Evolutionary conservation across 768 basidiomycete genomes (phyloP).

Genomic region (Serendipita sp.): DNA sequence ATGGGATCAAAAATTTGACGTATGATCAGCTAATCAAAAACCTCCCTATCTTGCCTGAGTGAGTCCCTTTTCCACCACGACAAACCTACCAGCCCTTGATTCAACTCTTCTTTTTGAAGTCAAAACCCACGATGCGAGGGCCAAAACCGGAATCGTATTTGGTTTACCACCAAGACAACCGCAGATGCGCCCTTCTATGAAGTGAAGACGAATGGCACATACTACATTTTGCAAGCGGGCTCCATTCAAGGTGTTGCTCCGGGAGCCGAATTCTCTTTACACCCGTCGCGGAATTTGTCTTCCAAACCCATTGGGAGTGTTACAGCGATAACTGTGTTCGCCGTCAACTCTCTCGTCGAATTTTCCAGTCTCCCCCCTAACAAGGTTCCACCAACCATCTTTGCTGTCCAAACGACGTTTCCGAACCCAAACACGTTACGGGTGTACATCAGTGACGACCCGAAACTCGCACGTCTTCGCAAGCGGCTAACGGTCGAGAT

Average conservation of each 20-base stretch:
- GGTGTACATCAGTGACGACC: slow-evolving; percentile 36
- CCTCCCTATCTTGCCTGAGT: neutral
- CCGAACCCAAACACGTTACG: slow-evolving; percentile 31
- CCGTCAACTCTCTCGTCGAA: slow-evolving; percentile 32
- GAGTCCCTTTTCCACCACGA: neutral
- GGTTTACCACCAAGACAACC: slow-evolving; percentile 39
- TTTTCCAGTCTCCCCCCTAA: slow-evolving; percentile 32
- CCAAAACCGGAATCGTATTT: slow-evolving; percentile 28
- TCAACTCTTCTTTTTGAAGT: slow-evolving; percentile 22
- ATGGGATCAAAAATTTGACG: slow-evolving; percentile 39
- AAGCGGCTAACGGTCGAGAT: too few relatives aligned
- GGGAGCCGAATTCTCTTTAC: slow-evolving; percentile 46
- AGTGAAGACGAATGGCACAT: slow-evolving; percentile 24
- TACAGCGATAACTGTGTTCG: slow-evolving; percentile 36
- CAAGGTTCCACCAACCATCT: slow-evolving; percentile 30
- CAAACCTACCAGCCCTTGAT: neutral
- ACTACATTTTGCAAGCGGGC: slow-evolving; percentile 40
- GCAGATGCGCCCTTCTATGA: slow-evolving; percentile 29
- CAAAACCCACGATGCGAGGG: slow-evolving; percentile 42
- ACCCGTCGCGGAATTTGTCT: slow-evolving; percentile 27
- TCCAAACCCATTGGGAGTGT: slow-evolving; percentile 43
- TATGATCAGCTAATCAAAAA: slow-evolving; percentile 30
- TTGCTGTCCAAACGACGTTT: slow-evolving; percentile 22
- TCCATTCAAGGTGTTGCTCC: slow-evolving; percentile 47
- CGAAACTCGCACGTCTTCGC: too few relatives aligned